These are phyloP conservation scores for Candida saitoana DNA, from an alignment of 805 yeast genomes.

Conservation along the genomic window DNA sequence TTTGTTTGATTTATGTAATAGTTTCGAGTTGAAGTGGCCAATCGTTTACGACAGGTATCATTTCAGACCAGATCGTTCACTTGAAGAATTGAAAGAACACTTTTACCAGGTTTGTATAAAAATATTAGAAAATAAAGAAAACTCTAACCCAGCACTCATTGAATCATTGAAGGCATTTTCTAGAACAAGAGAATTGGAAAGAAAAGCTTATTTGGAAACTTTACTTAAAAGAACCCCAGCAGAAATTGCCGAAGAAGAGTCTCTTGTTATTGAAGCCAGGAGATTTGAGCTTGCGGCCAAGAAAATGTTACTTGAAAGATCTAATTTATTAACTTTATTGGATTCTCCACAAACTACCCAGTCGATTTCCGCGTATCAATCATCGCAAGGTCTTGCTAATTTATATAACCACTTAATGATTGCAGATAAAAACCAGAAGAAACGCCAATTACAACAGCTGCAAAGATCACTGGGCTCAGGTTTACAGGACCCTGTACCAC, in stretches of 20 bases:
- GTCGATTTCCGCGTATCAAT: constrained; percentile 67
- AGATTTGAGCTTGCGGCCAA: constrained; percentile 90
- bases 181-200: constrained; percentile 65
- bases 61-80: constrained; percentile 32
- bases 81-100: constrained; percentile 82
- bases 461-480: constrained; percentile 12
- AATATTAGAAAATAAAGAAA: constrained; percentile 41
- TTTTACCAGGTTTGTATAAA: constrained; percentile 67
- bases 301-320: constrained; percentile 79
- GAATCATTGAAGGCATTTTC: constrained; percentile 63
- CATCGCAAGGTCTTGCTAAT: constrained; percentile 87
- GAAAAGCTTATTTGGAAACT: constrained; percentile 77
- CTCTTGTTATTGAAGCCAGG: constrained; percentile 86
- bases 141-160: constrained; percentile 44
- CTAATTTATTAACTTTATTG: constrained; percentile 67
- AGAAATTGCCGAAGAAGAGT: constrained; percentile 97
- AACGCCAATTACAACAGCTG: constrained; percentile 44
- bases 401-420: constrained; percentile 75
- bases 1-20: constrained; percentile 66
- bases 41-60: constrained; percentile 61
- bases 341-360: constrained; percentile 85
- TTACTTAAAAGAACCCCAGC: constrained; percentile 85
- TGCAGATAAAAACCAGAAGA: constrained; percentile 57
- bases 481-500: constrained; percentile 50
- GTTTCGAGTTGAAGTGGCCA: constrained; percentile 62